Percentiles rank a stretch among this genome's conserved stretches.
These are phyloP conservation scores for Erigeron philadelphicus DNA, from an alignment of 140 eudicot genomes.

Conservation along the genomic window DNA sequence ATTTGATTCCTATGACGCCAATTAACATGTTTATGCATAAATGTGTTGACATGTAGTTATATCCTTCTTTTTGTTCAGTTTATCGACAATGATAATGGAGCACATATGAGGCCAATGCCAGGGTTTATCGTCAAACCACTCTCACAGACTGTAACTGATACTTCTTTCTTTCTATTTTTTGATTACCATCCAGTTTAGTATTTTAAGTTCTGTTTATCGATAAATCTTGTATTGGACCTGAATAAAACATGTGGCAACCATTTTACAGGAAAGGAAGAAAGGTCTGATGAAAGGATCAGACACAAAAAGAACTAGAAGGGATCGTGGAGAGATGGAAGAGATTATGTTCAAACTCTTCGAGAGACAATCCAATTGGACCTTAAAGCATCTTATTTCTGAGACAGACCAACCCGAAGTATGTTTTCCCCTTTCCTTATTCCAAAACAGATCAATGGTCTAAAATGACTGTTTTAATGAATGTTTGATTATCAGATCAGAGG, in stretches of 20 bases:
- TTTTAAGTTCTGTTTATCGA: constrained; percentile 2
- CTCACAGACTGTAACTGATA: constrained; percentile 33
- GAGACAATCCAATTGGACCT: constrained; percentile 82
- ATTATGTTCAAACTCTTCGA: constrained; percentile 86
- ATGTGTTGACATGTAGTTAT: not conserved
- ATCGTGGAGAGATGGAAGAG: constrained; percentile 86
- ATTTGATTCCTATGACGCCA: not conserved
- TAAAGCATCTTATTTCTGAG: constrained; percentile 68
- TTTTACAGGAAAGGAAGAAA: constrained; percentile 62
- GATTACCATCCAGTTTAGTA: not conserved
- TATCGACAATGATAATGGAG: constrained; percentile 66
- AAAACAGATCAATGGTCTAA: not conserved
- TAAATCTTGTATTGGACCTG: not conserved
- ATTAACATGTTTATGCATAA: not conserved
- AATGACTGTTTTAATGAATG: not conserved
- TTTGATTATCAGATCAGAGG: not conserved
- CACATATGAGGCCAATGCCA: constrained; percentile 76
- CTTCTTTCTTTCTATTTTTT: constrained; percentile 9
- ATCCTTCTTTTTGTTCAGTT: constrained; percentile 38
- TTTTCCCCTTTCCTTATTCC: constrained; percentile 5
- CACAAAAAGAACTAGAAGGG: constrained; percentile 78
- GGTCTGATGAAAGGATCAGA: constrained; percentile 58
- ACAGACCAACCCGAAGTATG: constrained; percentile 93
- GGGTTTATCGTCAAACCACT: constrained; percentile 40
- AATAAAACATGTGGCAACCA: not conserved